Evolutionary conservation across 176 grass and related monocot genomes (phyloP).

Genomic region (Oryza meridionalis): DNA sequence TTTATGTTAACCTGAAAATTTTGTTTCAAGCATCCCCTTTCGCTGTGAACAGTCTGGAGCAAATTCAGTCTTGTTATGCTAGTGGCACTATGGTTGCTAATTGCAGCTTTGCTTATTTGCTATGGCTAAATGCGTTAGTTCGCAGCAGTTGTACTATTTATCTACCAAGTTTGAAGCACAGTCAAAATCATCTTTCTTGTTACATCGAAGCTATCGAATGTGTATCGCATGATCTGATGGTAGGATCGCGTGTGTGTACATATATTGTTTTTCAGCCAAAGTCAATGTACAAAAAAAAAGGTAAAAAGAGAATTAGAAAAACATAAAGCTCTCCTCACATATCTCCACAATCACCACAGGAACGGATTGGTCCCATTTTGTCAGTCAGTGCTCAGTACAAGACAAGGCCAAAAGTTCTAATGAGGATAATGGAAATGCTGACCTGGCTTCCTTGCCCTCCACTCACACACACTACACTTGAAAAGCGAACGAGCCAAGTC

Average conservation of each 20-base stretch:
- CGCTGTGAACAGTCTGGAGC: not conserved
- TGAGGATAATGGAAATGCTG: conserved; percentile 53
- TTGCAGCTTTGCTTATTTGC: not conserved
- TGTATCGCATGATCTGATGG: not conserved
- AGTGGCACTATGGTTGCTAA: not conserved
- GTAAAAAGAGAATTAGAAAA: too few species aligned
- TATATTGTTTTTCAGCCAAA: not conserved
- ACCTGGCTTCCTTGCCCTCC: conserved; percentile 52
- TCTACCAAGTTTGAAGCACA: not conserved
- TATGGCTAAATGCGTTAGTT: conserved; percentile 1
- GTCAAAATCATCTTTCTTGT: not conserved
- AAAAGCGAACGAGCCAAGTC: conserved; percentile 32
- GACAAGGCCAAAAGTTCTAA: conserved; percentile 4
- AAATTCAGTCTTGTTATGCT: not conserved
- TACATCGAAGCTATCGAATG: not conserved
- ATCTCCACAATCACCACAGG: not conserved
- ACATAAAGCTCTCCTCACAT: not conserved
- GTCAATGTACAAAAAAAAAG: not conserved
- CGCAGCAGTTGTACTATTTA: not conserved
- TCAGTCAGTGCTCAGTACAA: not conserved
- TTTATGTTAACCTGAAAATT: conserved; percentile 38
- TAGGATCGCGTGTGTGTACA: not conserved
- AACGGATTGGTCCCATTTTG: conserved; percentile 22
- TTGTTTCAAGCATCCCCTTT: conserved; percentile 35
- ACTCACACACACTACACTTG: conserved; percentile 30